These are phyloP conservation scores for Mycosarcoma maydis DNA, from an alignment of 1,284 basidiomycete species.

Conservation along the genomic window DNA sequence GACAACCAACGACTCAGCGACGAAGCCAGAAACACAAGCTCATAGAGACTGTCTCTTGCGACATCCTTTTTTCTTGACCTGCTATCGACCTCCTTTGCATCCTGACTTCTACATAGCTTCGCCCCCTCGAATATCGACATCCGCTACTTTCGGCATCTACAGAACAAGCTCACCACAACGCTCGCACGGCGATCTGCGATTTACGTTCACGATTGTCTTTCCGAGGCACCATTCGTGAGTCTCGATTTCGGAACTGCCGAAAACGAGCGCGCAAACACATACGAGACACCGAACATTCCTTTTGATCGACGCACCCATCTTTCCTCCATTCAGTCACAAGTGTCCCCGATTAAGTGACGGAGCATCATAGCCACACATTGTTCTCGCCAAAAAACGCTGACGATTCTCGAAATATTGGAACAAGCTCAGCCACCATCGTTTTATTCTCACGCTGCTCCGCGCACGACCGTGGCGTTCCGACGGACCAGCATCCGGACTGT, in stretches of 20 bases:
- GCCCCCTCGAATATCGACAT: not conserved
- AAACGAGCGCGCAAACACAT: not conserved
- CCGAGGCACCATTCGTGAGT: not conserved
- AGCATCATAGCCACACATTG: not conserved
- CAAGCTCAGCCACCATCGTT: not conserved
- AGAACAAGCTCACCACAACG: not conserved
- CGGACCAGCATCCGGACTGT: slow-evolving; percentile 2
- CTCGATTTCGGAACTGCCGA: not conserved
- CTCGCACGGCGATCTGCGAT: no score
- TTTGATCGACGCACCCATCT: no score
- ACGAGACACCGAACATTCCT: no score
- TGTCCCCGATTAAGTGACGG: no score
- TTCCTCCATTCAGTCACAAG: no score
- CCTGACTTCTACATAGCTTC: not conserved
- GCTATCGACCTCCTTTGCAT: not conserved
- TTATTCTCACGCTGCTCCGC: slow-evolving; percentile 5
- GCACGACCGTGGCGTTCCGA: slow-evolving; percentile 1
- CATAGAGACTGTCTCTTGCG: slow-evolving; percentile 1
- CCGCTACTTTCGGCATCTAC: not conserved
- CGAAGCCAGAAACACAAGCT: not conserved
- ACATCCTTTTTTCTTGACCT: not conserved
- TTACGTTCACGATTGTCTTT: not conserved
- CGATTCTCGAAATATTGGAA: not conserved
- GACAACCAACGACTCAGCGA: slow-evolving; percentile 3
- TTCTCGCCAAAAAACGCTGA: not conserved